Base-by-base conservation (phyloP, 345 rosid species). In the Eucalyptus marginata region DNA sequence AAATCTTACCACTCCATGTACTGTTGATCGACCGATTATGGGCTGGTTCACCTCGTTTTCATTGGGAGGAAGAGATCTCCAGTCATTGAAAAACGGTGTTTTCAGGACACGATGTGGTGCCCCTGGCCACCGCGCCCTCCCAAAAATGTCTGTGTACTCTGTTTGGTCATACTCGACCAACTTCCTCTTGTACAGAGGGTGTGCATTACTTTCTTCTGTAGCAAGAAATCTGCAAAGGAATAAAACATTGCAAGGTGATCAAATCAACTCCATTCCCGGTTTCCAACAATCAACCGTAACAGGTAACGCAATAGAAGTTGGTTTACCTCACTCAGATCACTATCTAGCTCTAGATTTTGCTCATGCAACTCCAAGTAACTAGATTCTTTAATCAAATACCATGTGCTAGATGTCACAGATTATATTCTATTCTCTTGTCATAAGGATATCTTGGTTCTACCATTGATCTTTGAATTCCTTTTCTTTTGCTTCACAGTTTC, bases 41-140 rank as follows among this genome's bases (percentile, higher is more conserved):
- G 98, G 99, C 89, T 97, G 98, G 91, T 93, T 90, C 85, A 88
- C 56, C 93, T 97, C 99, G 36, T 90, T 95, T 66, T 93, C 96
- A 64, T 92, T 50, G 76, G 92, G 56, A 6, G 95, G 93, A 87
- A 96, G 94, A 81, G 90, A 90, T 90, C 91, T 96, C 97, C 96
- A 95, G 85, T 95, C 95, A 86, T 87, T 90, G 68, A 95, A 93
- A 91, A 96, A 96, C 10, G 96, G 96, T 12, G 98, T 97, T 49
- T 90, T 88, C 51, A 97, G 94, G 91, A 91, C 96, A 64, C 99
- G 96, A 0, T 96, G 95, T 0, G 99, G 98, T 33, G 99, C 99
- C 90, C 89, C 90, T 59, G 98, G 99, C 97, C 97, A 97, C 93
- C 98, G 90, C 22, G 97, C 98, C 87, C 99, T 89, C 64, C 99